Base-by-base conservation (phyloP, 2,329 filamentous ascomycete genomes). In the Paraphoma chrysanthemicola region DNA sequence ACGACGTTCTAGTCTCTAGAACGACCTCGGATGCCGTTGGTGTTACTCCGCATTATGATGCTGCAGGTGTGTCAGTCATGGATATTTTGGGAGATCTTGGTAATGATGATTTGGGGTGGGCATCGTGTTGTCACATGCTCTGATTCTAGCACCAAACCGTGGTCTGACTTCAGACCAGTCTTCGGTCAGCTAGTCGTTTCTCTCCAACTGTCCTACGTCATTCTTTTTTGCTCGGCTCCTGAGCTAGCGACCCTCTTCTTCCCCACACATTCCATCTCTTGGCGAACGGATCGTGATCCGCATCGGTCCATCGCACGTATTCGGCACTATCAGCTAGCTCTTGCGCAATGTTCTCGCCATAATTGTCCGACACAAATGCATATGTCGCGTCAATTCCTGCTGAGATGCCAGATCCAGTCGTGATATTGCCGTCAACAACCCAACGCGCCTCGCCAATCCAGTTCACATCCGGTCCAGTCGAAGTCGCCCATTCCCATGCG, bases 351-450 rank as follows among this genome's bases (percentile, higher is more conserved):
- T 79, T 78, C 33, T 82, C 78, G 1, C 86, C 85, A 70, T 82
- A 88, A 9, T 83, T 72, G 31, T 79, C 69, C 23, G 67, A 77
- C 16, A 88, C 76, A 67, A 82, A 88, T 0, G 83, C 85, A 63
- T 86, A 78, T 51, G 79, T 84, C 44, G 82, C 79, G 74, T 89
- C 86, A 47, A 87, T 87, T 0, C 88, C 88, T 0, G 86, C 79
- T 71, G 88, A 85, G 44, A 87, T 86, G 0, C 88, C 88, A 0
- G 86, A 87, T 1, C 84, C 84, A 2, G 83, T 85, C 83, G 87
- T 90, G 6, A 89, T 78, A 9, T 89, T 88, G 6, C 85, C 87
- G 73, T 90, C 87, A 0, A 80, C 76, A 0, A 89, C 84, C 84
- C 86, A 90, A 46, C 62, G 55, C 1, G 68, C 63, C 23, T 63